Evolutionary conservation across 257 asterid species (phyloP).

Genomic region (Fraxinus cuspidata): DNA sequence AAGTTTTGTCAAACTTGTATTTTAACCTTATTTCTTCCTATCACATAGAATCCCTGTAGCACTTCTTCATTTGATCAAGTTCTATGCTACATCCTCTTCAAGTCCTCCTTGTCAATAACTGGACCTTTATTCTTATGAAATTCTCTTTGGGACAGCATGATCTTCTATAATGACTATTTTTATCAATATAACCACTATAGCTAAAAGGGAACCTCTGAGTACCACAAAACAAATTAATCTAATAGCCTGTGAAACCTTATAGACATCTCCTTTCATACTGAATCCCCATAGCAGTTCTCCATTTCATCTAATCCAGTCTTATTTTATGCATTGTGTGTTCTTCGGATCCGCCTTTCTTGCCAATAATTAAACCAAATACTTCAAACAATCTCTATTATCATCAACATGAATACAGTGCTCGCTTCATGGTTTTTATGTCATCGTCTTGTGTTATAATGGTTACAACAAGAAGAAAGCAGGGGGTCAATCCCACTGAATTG

Average conservation of each 20-base stretch:
- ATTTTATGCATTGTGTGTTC: background rate
- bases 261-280: too few species aligned
- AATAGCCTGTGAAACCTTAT: background rate
- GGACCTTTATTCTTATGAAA: too few species aligned
- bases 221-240: background rate
- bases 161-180: background rate
- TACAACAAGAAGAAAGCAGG: too few species aligned
- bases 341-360: background rate
- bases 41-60: too few species aligned
- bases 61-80: too few species aligned
- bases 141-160: background rate
- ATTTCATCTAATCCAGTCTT: background rate
- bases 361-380: background rate
- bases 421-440: too few species aligned
- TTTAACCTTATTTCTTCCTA: too few species aligned
- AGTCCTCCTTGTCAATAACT: too few species aligned
- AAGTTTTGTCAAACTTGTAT: too few species aligned
- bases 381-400: background rate
- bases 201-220: background rate
- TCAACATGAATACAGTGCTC: background rate
- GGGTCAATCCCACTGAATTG: too few species aligned
- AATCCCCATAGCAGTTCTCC: background rate
- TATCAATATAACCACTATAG: background rate
- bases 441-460: too few species aligned
- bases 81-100: too few species aligned